Conservation (phyloP, 1,284 basidiomycete species). For the Apiotrichum sp. region DNA sequence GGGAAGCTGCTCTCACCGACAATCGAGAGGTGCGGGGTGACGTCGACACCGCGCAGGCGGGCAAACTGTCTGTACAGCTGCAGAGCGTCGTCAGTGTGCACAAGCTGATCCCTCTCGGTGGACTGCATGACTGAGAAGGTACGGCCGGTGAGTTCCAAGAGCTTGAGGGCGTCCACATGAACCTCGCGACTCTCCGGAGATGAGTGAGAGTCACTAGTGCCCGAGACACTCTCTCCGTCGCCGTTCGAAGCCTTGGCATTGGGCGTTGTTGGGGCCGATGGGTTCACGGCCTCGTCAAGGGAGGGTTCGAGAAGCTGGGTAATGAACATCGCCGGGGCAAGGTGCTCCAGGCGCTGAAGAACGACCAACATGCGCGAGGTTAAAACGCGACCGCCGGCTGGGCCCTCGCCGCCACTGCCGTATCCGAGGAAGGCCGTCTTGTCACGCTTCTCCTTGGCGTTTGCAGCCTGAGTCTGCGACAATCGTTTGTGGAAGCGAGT, state of each 20-base stretch:
- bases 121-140: conserved; percentile 80
- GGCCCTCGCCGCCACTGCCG: conserved; percentile 15
- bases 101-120: conserved; percentile 60
- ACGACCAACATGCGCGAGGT: conserved; percentile 63
- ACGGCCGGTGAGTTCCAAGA: conserved; percentile 82
- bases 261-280: conserved; percentile 19
- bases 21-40: conserved; percentile 58
- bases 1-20: conserved; percentile 68
- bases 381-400: conserved; percentile 30
- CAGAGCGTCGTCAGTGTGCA: conserved; percentile 70
- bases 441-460: conserved; percentile 7
- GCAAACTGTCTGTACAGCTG: conserved; percentile 73
- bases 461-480: conserved; percentile 26
- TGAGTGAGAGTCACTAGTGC: conserved; percentile 1
- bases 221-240: not conserved
- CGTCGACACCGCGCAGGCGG: conserved; percentile 61
- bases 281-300: conserved; percentile 22
- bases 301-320: conserved; percentile 50
- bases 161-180: conserved; percentile 64
- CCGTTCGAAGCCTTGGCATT: conserved; percentile 1
- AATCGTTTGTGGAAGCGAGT: conserved; percentile 50
- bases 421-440: conserved; percentile 3
- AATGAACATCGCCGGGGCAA: conserved; percentile 55
- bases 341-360: conserved; percentile 83
- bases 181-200: conserved; percentile 1